Conservation (phyloP, 2,329 filamentous ascomycete genomes). For the Myotisia sp. region DNA sequence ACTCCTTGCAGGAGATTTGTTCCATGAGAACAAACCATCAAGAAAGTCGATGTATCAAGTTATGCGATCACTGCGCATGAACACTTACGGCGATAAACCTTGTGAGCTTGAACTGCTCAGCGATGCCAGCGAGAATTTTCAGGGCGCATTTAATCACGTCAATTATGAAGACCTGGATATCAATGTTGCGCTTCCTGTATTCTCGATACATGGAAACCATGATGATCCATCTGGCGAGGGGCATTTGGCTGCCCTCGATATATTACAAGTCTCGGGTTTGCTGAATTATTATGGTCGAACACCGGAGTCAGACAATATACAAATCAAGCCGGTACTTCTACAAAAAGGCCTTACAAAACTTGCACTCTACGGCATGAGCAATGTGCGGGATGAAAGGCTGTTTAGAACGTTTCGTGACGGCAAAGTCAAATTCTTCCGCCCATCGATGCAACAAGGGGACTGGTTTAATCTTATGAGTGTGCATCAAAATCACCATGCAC, state of each 20-base stretch:
- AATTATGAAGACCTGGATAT: slow-evolving; percentile 98
- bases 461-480: slow-evolving; percentile 96
- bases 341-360: slow-evolving; percentile 91
- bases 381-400: slow-evolving; percentile 87
- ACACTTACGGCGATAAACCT: slow-evolving; percentile 88
- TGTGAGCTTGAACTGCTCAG: slow-evolving; percentile 91
- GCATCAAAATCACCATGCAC: slow-evolving; percentile 89
- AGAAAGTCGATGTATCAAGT: slow-evolving; percentile 94
- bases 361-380: slow-evolving; percentile 85
- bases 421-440: slow-evolving; percentile 86
- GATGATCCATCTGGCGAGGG: slow-evolving; percentile 96
- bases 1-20: slow-evolving; percentile 81
- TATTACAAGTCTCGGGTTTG: slow-evolving; percentile 79
- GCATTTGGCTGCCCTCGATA: slow-evolving; percentile 75
- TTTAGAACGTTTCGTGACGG: slow-evolving; percentile 87
- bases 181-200: slow-evolving; percentile 91
- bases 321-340: slow-evolving; percentile 77
- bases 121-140: slow-evolving; percentile 82
- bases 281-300: slow-evolving; percentile 93
- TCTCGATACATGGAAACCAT: slow-evolving; percentile 96
- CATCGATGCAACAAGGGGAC: slow-evolving; percentile 62
- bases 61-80: slow-evolving; percentile 83
- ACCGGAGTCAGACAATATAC: slow-evolving; percentile 83
- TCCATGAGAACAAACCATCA: slow-evolving; percentile 96
- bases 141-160: slow-evolving; percentile 78